A percentile compares a stretch with the other conserved stretches of the same genome.
These are phyloP conservation scores for Cordyceps militaris DNA, from an alignment of 2,329 filamentous ascomycete species.

Conservation along the genomic window DNA sequence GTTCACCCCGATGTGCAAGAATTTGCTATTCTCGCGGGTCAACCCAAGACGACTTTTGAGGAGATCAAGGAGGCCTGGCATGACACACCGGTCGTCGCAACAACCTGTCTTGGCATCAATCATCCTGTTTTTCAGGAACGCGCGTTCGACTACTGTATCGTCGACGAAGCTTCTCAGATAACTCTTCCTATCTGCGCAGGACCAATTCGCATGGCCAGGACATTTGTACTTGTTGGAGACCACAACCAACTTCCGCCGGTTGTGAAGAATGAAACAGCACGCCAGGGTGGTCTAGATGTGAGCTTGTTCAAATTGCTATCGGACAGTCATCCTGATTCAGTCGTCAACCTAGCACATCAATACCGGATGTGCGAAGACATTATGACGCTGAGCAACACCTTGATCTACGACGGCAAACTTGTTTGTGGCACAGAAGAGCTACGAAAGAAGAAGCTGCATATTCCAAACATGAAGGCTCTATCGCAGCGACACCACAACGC, in stretches of 20 bases:
- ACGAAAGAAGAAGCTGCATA: conserved; percentile 57
- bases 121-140: conserved; percentile 84
- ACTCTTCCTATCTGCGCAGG: conserved; percentile 91
- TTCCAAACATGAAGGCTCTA: conserved; percentile 60
- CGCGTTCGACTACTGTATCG: conserved; percentile 95
- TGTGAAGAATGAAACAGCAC: conserved; percentile 85
- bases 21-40: conserved; percentile 72
- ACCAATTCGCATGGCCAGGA: conserved; percentile 84
- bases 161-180: conserved; percentile 96
- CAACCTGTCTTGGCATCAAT: conserved; percentile 87
- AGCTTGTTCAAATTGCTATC: conserved; percentile 92
- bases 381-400: conserved; percentile 84
- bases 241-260: conserved; percentile 93
- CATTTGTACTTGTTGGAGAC: conserved; percentile 92
- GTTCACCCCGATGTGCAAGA: conserved; percentile 81
- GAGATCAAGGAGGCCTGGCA: conserved; percentile 81
- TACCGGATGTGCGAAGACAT: conserved; percentile 98
- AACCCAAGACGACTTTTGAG: conserved; percentile 69
- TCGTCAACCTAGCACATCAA: conserved; percentile 89
- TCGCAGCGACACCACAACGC: conserved; percentile 52
- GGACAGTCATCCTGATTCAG: conserved; percentile 76
- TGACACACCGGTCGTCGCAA: conserved; percentile 81
- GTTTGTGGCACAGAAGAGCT: conserved; percentile 81
- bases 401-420: conserved; percentile 87
- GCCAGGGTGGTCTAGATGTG: conserved; percentile 78